phyloP scores from a whole-genome alignment of 768 basidiomycete genomes.

The Boletus vermiculosoides region DNA sequence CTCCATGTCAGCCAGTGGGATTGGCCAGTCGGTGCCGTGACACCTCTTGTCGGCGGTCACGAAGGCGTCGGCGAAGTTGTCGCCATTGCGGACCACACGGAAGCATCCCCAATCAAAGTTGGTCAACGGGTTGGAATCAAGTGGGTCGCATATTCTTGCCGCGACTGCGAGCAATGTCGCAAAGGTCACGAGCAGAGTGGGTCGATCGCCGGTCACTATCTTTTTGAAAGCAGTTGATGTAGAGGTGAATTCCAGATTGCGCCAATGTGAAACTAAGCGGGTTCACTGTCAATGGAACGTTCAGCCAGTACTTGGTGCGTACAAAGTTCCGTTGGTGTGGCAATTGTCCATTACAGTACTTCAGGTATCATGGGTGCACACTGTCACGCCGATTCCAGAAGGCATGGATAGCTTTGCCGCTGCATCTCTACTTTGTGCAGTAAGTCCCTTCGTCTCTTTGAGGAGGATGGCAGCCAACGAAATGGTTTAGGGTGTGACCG shows the following conservation, averaged over 20 bases:
- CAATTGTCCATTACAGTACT: background rate
- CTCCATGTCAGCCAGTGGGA: conserved; percentile 73
- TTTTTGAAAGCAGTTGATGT: background rate
- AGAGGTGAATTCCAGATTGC: conserved; percentile 47
- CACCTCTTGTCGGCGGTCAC: conserved; percentile 77
- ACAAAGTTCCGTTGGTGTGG: background rate
- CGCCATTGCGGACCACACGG: conserved; percentile 70
- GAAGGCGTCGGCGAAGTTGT: conserved; percentile 82
- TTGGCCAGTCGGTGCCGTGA: conserved; percentile 71
- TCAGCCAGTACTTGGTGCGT: conserved; percentile 62
- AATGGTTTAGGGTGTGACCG: conserved; percentile 64
- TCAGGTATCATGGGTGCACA: conserved; percentile 65
- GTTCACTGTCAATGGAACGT: conserved; percentile 76
- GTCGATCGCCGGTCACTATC: conserved; percentile 12
- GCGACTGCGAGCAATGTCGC: conserved; percentile 73
- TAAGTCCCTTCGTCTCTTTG: conserved; percentile 18
- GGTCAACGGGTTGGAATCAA: conserved; percentile 86
- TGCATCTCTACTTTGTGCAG: conserved; percentile 76
- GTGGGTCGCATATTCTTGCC: conserved; percentile 72
- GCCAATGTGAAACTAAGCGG: conserved; percentile 58
- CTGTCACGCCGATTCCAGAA: conserved; percentile 81
- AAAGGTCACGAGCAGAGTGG: conserved; percentile 76
- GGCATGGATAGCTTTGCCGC: conserved; percentile 61
- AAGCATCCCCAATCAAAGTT: conserved; percentile 58
- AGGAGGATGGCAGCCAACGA: too few relatives aligned